Evolutionary conservation across 2,329 filamentous ascomycete species (phyloP).

Genomic region (Epichloe coenophiala): DNA sequence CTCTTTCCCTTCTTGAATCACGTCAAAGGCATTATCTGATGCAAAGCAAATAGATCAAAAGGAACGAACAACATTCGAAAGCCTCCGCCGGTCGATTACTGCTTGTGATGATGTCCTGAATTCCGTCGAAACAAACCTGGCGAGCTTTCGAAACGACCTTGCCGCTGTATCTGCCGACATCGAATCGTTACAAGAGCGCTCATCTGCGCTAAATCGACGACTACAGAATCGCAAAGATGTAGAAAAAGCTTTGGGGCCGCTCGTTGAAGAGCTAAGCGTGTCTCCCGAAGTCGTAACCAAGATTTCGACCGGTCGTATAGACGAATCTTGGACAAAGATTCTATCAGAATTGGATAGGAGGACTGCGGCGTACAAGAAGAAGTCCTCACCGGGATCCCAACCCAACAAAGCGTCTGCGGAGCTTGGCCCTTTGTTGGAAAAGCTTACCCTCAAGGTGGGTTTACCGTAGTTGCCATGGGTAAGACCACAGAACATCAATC

Average conservation of each 20-base stretch:
- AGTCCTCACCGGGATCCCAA: slow-evolving; percentile 38
- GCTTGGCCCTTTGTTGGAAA: slow-evolving; percentile 70
- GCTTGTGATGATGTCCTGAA: slow-evolving; percentile 87
- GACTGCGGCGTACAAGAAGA: slow-evolving; percentile 56
- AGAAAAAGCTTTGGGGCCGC: slow-evolving; percentile 72
- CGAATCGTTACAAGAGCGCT: slow-evolving; percentile 80
- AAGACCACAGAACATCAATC: background rate
- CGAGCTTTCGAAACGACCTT: slow-evolving; percentile 85
- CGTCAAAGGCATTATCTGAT: background rate
- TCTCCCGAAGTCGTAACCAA: slow-evolving; percentile 72
- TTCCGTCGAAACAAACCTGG: slow-evolving; percentile 85
- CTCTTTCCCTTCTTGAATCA: background rate
- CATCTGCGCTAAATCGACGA: slow-evolving; percentile 66
- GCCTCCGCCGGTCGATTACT: slow-evolving; percentile 75
- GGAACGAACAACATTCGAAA: slow-evolving; percentile 76
- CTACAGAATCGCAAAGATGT: slow-evolving; percentile 82
- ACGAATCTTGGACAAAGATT: slow-evolving; percentile 76
- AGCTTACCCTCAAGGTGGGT: slow-evolving; percentile 64
- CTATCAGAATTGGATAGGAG: slow-evolving; percentile 75
- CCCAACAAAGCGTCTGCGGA: slow-evolving; percentile 69
- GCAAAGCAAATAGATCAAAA: slow-evolving; percentile 46
- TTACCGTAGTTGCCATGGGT: background rate
- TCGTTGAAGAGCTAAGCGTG: slow-evolving; percentile 84
- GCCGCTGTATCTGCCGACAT: slow-evolving; percentile 90
- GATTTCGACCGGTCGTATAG: slow-evolving; percentile 78